phyloP scores from a whole-genome alignment of 768 basidiomycete genomes.

The Kwoniella botswanensis region DNA sequence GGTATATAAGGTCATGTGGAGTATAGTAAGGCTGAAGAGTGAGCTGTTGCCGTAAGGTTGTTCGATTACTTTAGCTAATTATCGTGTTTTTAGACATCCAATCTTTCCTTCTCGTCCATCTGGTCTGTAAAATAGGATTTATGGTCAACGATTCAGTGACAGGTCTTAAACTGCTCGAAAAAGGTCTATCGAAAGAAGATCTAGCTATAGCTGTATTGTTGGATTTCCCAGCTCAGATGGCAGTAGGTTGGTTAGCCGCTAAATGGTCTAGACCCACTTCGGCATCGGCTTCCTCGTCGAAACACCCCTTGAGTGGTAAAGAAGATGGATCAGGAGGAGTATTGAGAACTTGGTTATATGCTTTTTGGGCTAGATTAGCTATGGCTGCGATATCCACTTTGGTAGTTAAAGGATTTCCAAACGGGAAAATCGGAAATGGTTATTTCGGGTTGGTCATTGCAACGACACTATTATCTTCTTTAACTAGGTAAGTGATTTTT shows the following conservation, averaged over 20 bases:
- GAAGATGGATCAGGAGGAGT: constrained; percentile 61
- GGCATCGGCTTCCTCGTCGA: not conserved
- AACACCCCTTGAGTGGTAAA: constrained; percentile 26
- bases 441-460: constrained; percentile 83
- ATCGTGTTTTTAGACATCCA: constrained; percentile 73
- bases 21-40: constrained; percentile 90
- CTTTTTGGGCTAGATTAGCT: constrained; percentile 83
- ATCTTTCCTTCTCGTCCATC: constrained; percentile 79
- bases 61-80: not conserved
- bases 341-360: constrained; percentile 71
- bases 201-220: constrained; percentile 92
- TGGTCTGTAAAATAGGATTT: constrained; percentile 92
- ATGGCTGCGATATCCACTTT: constrained; percentile 75
- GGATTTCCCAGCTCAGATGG: constrained; percentile 96
- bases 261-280: constrained; percentile 72
- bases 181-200: constrained; percentile 93
- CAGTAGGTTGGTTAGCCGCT: constrained; percentile 92
- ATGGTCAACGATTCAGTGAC: constrained; percentile 91
- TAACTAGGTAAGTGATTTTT: constrained; percentile 71
- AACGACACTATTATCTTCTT: constrained; percentile 80
- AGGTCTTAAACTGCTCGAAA: constrained; percentile 92
- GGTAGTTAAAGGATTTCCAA: constrained; percentile 84
- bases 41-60: constrained; percentile 41
- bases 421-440: constrained; percentile 54
- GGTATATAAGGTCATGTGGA: constrained; percentile 94